Evolutionary conservation across 352 stramenopile species (phyloP), one percentile per base, ranked within the genome.

Genomic region (Aphanomyces cochlioides): DNA sequence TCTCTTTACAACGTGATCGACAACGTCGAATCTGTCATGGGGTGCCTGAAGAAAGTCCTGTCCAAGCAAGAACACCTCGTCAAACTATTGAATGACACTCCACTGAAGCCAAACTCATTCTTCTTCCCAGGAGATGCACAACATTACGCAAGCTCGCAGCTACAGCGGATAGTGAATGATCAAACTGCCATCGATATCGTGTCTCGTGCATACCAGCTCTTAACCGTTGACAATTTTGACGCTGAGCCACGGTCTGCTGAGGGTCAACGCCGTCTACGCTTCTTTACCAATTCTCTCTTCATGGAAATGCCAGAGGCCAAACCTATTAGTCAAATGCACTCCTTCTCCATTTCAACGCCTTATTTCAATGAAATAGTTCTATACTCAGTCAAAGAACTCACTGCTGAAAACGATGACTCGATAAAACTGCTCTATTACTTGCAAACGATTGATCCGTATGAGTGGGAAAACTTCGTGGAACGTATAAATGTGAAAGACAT

Each of bases 361-460:
- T 95, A 95, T 76, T 95, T 93, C 78, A 93, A 82, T 65, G 87
- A 95, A 87, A 95, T 95, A 43, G 87, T 95, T 37, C 69, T 95
- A 81, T 95, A 93, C 77, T 95, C 87, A 73, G 86, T 95, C 68
- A 92, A 95, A 75, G 87, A 95, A 38, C 69, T 95, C 61, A 93
- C 86, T 2, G 73, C 81, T 0, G 81, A 92, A 65, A 95, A 95
- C 56, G 87, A 93, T 43, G 87, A 95, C 75, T 95, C 95, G 69
- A 96, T 99, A 56, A 99, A 96, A 45, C 90, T 97, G 17, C 75
- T 99, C 67, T 96, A 98, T 43, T 99, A 99, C 72, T 76, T 97
- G 68, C 83, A 93, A 71, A 95, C 87, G 3, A 94, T 95, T 34
- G 92, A 95, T 56, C 85, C 84, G 6, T 90, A 89, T 58, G 87